phyloP scores from a whole-genome alignment of 2,329 filamentous ascomycete genomes.

The Alternaria brassicae region DNA sequence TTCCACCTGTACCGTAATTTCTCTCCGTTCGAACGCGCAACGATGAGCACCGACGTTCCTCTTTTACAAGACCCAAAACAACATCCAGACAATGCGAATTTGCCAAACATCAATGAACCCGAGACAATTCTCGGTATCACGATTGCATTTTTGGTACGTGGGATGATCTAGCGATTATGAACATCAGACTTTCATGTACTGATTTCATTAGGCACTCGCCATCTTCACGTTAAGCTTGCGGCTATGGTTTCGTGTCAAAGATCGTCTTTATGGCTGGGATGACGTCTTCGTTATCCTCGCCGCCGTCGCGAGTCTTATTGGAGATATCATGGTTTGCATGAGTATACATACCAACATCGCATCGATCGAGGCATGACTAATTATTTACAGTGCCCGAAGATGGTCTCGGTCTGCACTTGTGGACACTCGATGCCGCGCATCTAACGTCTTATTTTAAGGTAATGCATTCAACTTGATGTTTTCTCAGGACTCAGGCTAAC shows the following conservation, averaged over 20 bases:
- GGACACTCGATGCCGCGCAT: conserved; percentile 26
- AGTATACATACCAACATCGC: conserved; percentile 31
- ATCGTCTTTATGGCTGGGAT: conserved; percentile 47
- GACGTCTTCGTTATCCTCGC: conserved; percentile 46
- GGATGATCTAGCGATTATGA: neutral
- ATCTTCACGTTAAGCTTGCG: conserved; percentile 38
- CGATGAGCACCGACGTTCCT: conserved; percentile 1
- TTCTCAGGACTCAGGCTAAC: neutral
- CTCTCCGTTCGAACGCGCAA: neutral
- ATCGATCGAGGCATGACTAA: conserved; percentile 3
- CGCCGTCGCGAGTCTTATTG: conserved; percentile 29
- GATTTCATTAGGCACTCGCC: conserved; percentile 29
- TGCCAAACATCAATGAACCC: conserved; percentile 39
- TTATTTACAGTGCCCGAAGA: conserved; percentile 36
- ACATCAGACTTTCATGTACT: conserved; percentile 5
- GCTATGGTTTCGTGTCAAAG: conserved; percentile 39
- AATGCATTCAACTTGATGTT: neutral
- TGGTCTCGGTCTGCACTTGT: conserved; percentile 46
- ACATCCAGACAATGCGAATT: conserved; percentile 38
- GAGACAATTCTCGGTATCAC: conserved; percentile 39
- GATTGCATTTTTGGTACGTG: conserved; percentile 42
- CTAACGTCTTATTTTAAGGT: conserved; percentile 42
- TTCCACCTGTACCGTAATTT: neutral
- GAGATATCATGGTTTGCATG: conserved; percentile 39
- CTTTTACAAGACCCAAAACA: conserved; percentile 12